Conservation (phyloP, 208 protist genomes). For the Leishmania amazonensis region DNA sequence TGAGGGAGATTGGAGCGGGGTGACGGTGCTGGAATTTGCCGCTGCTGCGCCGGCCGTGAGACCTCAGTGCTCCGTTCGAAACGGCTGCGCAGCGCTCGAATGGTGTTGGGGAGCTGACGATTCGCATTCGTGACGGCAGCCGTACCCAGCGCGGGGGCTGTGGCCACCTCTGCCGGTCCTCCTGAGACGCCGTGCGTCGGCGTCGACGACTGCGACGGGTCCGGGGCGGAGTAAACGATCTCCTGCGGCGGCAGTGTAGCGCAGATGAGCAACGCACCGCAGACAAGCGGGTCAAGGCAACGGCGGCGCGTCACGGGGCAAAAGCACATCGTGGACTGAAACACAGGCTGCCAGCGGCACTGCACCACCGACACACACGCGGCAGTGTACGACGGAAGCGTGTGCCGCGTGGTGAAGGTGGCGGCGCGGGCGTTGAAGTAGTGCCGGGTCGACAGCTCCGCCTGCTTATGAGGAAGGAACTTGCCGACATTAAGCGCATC, state of each 20-base stretch:
- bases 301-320: conserved; percentile 78
- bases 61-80: conserved; percentile 14
- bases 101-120: conserved; percentile 18
- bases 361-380: conserved; percentile 30
- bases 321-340: conserved; percentile 80
- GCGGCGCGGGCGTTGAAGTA: conserved; percentile 28
- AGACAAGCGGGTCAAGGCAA: conserved; percentile 70
- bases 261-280: conserved; percentile 30
- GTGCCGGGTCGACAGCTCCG: conserved; percentile 22
- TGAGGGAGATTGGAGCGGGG: background rate
- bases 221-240: conserved; percentile 6
- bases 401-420: conserved; percentile 17
- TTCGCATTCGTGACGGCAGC: background rate
- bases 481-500: conserved; percentile 8
- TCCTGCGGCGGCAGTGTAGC: conserved; percentile 12
- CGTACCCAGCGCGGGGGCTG: background rate
- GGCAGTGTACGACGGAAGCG: background rate
- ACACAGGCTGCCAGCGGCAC: conserved; percentile 51
- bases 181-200: background rate
- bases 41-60: background rate
- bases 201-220: background rate
- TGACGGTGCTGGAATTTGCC: conserved; percentile 2
- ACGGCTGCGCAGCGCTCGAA: conserved; percentile 26
- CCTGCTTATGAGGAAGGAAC: background rate
- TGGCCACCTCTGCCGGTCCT: background rate